These are phyloP conservation scores for Dorcoceras hygrometricum DNA, from an alignment of 257 asterid species.

Conservation along the genomic window DNA sequence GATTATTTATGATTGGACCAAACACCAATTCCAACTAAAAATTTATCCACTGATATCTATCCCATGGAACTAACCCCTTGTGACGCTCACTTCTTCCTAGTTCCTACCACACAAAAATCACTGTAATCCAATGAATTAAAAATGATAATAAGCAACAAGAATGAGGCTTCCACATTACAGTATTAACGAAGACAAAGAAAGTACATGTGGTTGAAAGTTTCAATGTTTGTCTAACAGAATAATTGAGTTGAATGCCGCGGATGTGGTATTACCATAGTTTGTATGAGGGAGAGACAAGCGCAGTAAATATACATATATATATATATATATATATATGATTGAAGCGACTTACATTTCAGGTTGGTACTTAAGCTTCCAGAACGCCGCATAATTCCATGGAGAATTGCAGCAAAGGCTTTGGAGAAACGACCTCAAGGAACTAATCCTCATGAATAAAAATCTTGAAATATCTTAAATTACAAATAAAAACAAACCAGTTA, in stretches of 20 bases:
- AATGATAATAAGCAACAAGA: not conserved
- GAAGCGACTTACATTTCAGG: conserved; percentile 55
- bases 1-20: not conserved
- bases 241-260: not conserved
- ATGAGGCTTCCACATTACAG: not conserved
- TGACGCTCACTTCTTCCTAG: not conserved
- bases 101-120: not conserved
- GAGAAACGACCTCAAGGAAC: conserved; percentile 69
- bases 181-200: not conserved
- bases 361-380: conserved; percentile 77
- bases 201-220: not conserved
- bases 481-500: conserved; percentile 33
- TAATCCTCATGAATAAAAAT: conserved; percentile 51
- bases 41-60: not conserved
- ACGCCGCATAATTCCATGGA: conserved; percentile 88
- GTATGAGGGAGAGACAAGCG: not conserved
- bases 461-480: conserved; percentile 36
- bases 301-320: not conserved
- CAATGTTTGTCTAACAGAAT: not conserved
- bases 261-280: not conserved
- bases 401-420: conserved; percentile 73
- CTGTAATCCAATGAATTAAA: not conserved
- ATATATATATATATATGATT: not conserved
- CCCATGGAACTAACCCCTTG: not conserved
- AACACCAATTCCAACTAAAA: no score